Evolutionary conservation across 2,329 filamentous ascomycete species (phyloP), one percentile per base, ranked within the genome.

Genomic region (Cyphellophora europaea): DNA sequence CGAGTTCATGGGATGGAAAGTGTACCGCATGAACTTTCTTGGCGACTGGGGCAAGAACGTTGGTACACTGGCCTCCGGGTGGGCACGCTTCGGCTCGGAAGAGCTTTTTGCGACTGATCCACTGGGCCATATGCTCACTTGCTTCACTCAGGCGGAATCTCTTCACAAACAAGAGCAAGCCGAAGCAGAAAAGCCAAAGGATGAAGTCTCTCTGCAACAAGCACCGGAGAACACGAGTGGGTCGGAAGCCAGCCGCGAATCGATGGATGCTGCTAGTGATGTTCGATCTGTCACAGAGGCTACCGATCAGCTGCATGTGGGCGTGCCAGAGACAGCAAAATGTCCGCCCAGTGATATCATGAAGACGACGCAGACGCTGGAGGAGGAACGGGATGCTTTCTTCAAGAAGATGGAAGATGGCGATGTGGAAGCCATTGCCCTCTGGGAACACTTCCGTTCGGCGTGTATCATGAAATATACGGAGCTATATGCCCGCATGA

Each of bases 101-200:
- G 76, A 80, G 47, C 73, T 77, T 40, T 68, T 91, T 10, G 58
- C 72, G 43, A 67, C 69, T 31, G 82, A 89, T 50, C 83, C 84
- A 10, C 86, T 89, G 53, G 82, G 83, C 56, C 84, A 91, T 55
- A 65, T 91, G 6, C 88, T 80, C 57, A 75, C 87, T 51, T 78
- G 91, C 33, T 91, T 89, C 51, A 82, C 88, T 43, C 73, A 76
- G 56, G 85, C 89, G 57, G 76, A 76, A 48, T 11, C 30, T 6
- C 36, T 41, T 10, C 17, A 16, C 17, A 58, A 65, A 2, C 79
- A 80, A 45, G 79, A 81, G 44, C 55, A 70, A 40, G 74, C 79
- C 15, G 76, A 77, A 49, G 66, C 61, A 27, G 62, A 69, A 45
- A 71, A 73, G 53, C 62, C n/a, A n/a, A n/a, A n/a, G n/a, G n/a